These are phyloP conservation scores for Ophiocordyceps camponoti-rufipedis DNA, from an alignment of 2,329 filamentous ascomycete genomes.

Conservation along the genomic window DNA sequence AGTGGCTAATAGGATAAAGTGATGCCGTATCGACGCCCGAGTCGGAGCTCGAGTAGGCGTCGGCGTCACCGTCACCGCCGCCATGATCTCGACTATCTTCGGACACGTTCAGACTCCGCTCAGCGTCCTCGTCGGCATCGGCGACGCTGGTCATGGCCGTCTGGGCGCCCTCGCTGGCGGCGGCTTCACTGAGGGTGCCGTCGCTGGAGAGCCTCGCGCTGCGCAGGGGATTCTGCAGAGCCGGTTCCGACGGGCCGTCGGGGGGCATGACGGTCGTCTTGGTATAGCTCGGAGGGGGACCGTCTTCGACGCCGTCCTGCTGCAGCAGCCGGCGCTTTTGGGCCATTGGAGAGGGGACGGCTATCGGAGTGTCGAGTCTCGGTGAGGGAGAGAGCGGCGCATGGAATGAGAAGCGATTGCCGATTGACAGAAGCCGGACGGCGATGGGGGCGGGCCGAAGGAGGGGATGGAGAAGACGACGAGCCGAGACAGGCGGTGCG, in stretches of 20 bases:
- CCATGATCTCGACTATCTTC: constrained; percentile 4
- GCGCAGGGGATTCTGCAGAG: not conserved
- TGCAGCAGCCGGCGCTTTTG: not conserved
- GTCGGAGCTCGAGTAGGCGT: constrained; percentile 6
- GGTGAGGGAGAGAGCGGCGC: not conserved
- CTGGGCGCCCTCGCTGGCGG: constrained; percentile 13
- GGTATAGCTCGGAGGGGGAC: not conserved
- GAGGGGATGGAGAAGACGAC: not conserved
- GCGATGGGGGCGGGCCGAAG: not conserved
- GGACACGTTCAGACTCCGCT: constrained; percentile 1
- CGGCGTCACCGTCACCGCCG: constrained; percentile 10
- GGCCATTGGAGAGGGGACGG: not conserved
- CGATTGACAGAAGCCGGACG: not conserved
- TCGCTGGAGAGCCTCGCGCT: constrained; percentile 13
- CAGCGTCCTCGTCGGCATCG: constrained; percentile 6
- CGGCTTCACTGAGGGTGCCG: constrained; percentile 13
- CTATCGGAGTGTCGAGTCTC: not conserved
- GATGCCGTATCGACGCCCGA: constrained; percentile 21
- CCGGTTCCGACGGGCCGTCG: not conserved
- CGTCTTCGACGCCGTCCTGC: not conserved
- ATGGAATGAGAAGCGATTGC: not conserved
- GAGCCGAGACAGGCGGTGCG: not conserved
- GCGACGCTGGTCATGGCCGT: constrained; percentile 20
- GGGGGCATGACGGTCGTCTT: not conserved
- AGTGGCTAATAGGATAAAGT: constrained; percentile 22